Evolutionary conservation across 2,329 filamentous ascomycete genomes (phyloP).

Genomic region (Penicillium janthinellum): DNA sequence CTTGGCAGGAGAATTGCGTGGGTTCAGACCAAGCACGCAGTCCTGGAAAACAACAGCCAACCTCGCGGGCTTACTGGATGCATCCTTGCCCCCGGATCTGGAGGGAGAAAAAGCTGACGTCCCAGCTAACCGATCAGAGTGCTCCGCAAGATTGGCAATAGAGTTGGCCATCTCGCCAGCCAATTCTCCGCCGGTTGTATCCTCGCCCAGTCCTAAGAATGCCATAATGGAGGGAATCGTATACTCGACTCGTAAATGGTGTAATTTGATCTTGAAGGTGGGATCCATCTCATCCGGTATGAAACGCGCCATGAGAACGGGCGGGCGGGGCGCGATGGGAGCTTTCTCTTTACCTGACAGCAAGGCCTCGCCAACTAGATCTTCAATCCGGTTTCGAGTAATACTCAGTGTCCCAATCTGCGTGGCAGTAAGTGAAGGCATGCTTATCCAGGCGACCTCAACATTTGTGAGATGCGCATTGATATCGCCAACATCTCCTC

Average conservation of each 20-base stretch:
- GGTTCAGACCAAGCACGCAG: conserved; percentile 82
- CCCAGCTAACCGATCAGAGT: conserved; percentile 14
- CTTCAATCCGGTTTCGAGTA: conserved; percentile 67
- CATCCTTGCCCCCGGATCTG: conserved; percentile 20
- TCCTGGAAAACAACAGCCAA: conserved; percentile 69
- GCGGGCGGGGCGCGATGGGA: conserved; percentile 33
- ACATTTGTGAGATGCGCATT: conserved; percentile 62
- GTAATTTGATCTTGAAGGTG: conserved; percentile 81
- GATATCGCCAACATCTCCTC: conserved; percentile 67
- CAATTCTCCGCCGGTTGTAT: conserved; percentile 70
- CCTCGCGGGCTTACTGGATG: conserved; percentile 54
- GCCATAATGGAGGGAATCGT: conserved; percentile 81
- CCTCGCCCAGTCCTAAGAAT: conserved; percentile 68
- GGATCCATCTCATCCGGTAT: conserved; percentile 95
- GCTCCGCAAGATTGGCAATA: conserved; percentile 72
- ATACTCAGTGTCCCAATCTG: conserved; percentile 66
- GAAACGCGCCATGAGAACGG: conserved; percentile 83
- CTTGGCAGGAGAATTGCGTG: conserved; percentile 73
- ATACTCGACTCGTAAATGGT: conserved; percentile 85
- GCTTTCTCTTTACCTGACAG: conserved; percentile 31
- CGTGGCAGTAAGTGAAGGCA: conserved; percentile 81
- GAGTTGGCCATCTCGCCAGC: conserved; percentile 76
- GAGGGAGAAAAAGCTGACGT: conserved; percentile 15
- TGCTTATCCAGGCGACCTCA: conserved; percentile 77
- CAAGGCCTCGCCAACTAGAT: conserved; percentile 68